Base-by-base conservation (phyloP, 306 rosid genomes). In the Vicia villosa region DNA sequence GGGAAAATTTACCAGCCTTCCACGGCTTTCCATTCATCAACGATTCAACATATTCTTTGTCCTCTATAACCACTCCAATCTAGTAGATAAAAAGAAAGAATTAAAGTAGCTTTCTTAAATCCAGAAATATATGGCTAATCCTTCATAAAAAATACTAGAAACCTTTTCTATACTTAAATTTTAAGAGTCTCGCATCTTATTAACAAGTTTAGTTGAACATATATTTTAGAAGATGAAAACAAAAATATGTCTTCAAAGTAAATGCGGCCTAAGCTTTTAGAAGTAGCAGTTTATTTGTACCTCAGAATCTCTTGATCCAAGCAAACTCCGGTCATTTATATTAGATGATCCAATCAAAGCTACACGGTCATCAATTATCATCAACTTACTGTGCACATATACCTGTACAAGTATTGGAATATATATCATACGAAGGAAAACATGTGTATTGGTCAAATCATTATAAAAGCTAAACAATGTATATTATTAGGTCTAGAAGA, bases 261-360 rank as follows among this genome's bases (percentile, higher is more conserved):
- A 34, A 7, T 34, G 38, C 10, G 38, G 38, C 2, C 2, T 19
- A 34, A 22, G 46, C 63, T 63, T 30, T 63, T 36, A 69, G 50
- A 52, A 66, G 59, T 30, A 42, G 56, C 22, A 49, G 54, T 22
- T 47, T 54, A 26, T 20, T 50, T 43, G 74, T 81, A 95, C 99
- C 97, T 95, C 96, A 51, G 99, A 95, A 79, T 95, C 99, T 81
- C 99, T 89, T 42, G 85, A 84, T 61, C 99, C 99, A 45, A 91
- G 92, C 84, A 95, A 83, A 83, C 97, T 95, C 77, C 97, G 81
- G 75, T 91, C 99, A 20, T 95, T 95, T 78, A 95, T 91, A 75
- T 95, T 95, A 49, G 99, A 96, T 4, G 99, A 95, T 71, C 99
- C 99, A 73, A 95, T 84, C 67, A 91, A 55, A 65, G 95, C 74